Evolutionary conservation across 805 yeast genomes (phyloP).

Genomic region (Saccharomyces eubayanus): DNA sequence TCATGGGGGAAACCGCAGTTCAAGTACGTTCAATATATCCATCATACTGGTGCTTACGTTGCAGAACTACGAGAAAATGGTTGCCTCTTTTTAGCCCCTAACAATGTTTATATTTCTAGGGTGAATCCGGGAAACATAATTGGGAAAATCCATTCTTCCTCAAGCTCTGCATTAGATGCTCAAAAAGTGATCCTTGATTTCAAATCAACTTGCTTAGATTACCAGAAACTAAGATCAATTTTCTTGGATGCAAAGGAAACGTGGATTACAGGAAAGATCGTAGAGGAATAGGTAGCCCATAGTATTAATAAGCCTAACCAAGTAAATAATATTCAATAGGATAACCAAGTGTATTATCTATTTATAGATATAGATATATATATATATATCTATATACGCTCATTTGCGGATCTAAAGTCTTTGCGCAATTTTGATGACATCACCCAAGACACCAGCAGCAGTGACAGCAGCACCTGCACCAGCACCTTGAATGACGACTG

Average conservation of each 20-base stretch:
- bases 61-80: constrained; percentile 80
- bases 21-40: constrained; percentile 82
- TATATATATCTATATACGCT: background rate
- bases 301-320: background rate
- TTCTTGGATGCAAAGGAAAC: constrained; percentile 51
- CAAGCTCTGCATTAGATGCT: constrained; percentile 46
- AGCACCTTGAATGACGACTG: constrained; percentile 95
- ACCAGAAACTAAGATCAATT: constrained; percentile 39
- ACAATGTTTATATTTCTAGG: constrained; percentile 73
- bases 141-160: constrained; percentile 26
- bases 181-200: constrained; percentile 68
- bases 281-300: constrained; percentile 16
- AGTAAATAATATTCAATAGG: background rate
- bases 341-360: background rate
- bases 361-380: background rate
- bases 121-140: constrained; percentile 42
- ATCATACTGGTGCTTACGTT: constrained; percentile 78
- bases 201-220: constrained; percentile 51
- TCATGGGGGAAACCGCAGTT: constrained; percentile 89
- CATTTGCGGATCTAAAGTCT: constrained; percentile 39
- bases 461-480: constrained; percentile 80
- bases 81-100: constrained; percentile 74
- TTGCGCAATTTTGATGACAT: constrained; percentile 84
- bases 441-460: constrained; percentile 89
- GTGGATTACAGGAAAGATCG: constrained; percentile 34